phyloP scores from a whole-genome alignment of 169 alveolate genomes.

The Eimeria falciformis region DNA sequence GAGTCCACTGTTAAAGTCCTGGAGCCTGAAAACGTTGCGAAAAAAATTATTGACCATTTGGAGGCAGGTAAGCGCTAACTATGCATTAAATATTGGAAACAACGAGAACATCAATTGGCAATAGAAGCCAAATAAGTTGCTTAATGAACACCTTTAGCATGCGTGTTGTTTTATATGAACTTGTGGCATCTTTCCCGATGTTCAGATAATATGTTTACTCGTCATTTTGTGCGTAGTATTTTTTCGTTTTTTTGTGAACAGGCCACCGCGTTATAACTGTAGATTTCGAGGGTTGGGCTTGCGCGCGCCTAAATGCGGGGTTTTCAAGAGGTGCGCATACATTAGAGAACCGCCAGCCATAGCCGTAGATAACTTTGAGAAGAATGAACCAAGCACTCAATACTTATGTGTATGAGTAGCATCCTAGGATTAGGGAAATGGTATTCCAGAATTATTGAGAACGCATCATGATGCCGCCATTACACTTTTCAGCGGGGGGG shows the following conservation, averaged over 20 bases:
- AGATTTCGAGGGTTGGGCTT: slow-evolving; percentile 59
- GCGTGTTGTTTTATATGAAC: no score
- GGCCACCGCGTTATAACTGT: slow-evolving; percentile 62
- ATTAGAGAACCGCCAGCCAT: neutral
- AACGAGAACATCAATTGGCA: no score
- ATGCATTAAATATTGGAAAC: no score
- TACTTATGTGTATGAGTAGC: no score
- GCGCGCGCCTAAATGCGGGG: slow-evolving; percentile 66
- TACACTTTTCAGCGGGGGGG: no score
- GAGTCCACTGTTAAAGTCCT: slow-evolving; percentile 44
- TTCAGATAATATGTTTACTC: neutral
- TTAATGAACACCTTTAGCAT: no score
- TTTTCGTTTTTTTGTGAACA: neutral
- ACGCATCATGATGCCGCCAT: no score
- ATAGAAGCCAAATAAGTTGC: no score
- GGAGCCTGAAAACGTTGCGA: slow-evolving; percentile 63
- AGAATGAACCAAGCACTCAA: no score
- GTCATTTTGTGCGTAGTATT: neutral
- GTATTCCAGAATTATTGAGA: no score
- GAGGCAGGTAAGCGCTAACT: slow-evolving; percentile 54
- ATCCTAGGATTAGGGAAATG: no score
- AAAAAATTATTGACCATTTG: slow-evolving; percentile 20
- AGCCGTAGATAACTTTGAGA: no score
- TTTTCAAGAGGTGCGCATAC: slow-evolving; percentile 33
- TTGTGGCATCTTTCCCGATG: neutral